Evolutionary conservation across 2,329 filamentous ascomycete species (phyloP), one percentile per base, ranked within the genome.

Genomic region (Elsinoe australis): DNA sequence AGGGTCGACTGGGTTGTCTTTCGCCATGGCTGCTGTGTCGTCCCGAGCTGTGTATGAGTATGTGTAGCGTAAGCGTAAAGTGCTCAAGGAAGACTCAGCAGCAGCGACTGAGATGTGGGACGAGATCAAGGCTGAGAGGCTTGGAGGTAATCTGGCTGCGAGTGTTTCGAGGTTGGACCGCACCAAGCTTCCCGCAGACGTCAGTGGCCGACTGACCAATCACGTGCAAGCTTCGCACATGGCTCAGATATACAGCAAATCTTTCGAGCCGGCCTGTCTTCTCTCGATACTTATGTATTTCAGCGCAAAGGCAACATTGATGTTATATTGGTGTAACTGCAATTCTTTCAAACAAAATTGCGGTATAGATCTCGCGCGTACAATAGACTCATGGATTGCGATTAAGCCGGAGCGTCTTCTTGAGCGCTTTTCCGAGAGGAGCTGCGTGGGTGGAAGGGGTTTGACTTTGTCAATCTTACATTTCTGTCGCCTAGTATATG

Each of bases 341-440:
- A 36, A 28, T 36, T 48, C n/a, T 10, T 24, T 7, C 14, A 12
- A 15, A 29, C 19, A 12, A 34, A 26, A 48, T 48, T 36, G 33
- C 45, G 45, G 45, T 48, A 48, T 26, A 22, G 12, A 33, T 48
- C 45, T 34, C 32, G 33, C 45, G 85, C 87, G 82, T 73, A 94
- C 77, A 94, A 66, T 65, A 54, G 63, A 51, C 17, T 22, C 61
- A 38, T 19, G 19, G 83, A 86, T 85, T 84, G 82, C 86, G 82
- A 94, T 90, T 94, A 94, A 94, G 87, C 87, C 87, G 87, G 88
- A 94, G 87, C 85, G 79, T 79, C 81, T 82, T 80, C 80, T 87
- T 82, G 77, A 85, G 81, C 79, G 76, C 79, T 74, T 73, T 72
- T 69, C 78, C 72, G 85, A 94, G 70, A 92, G 85, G 78, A 73